phyloP scores from a whole-genome alignment of 805 yeast genomes.

The Komagataella ulmi region DNA sequence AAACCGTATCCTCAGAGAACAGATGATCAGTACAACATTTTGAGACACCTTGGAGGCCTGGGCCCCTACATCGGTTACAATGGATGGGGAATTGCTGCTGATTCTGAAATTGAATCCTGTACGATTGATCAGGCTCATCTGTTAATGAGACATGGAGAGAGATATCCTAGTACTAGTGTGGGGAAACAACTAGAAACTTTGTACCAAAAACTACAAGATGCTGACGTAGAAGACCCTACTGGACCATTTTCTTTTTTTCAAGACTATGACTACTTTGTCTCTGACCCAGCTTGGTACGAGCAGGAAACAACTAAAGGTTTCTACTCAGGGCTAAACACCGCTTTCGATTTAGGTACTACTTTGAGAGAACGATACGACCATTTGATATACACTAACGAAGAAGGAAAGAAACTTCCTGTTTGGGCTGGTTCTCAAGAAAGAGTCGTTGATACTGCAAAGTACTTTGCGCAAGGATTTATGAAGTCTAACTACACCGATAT shows the following conservation, averaged over 20 bases:
- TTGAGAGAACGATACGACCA: slow-evolving; percentile 35
- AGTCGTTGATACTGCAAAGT: slow-evolving; percentile 37
- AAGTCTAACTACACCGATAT: slow-evolving; percentile 23
- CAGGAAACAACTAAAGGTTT: slow-evolving; percentile 18
- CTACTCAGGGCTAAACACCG: slow-evolving; percentile 39
- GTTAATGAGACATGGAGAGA: slow-evolving; percentile 68
- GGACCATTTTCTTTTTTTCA: slow-evolving; percentile 44
- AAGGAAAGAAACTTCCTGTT: slow-evolving; percentile 24
- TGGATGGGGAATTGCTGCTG: slow-evolving; percentile 38
- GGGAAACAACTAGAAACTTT: slow-evolving; percentile 11
- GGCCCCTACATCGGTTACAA: slow-evolving; percentile 40
- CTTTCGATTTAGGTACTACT: slow-evolving; percentile 31
- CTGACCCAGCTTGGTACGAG: slow-evolving; percentile 13
- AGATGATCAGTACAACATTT: slow-evolving; percentile 30
- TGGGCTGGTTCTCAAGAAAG: slow-evolving; percentile 44
- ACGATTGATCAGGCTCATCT: slow-evolving; percentile 54
- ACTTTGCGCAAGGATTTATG: slow-evolving; percentile 49
- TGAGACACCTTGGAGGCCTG: slow-evolving; percentile 38
- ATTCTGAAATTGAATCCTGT: slow-evolving; percentile 34
- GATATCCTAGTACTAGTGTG: slow-evolving; percentile 45
- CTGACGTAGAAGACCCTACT: slow-evolving; percentile 20
- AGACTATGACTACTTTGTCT: slow-evolving; percentile 37
- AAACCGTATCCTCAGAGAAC: slow-evolving; percentile 12
- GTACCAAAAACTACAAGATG: slow-evolving; percentile 20
- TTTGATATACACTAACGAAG: slow-evolving; percentile 22